A percentile compares a stretch with the other conserved stretches of the same genome.
These are phyloP conservation scores for Schizophyllum amplum DNA, from an alignment of 1,284 basidiomycete genomes.

Conservation along the genomic window DNA sequence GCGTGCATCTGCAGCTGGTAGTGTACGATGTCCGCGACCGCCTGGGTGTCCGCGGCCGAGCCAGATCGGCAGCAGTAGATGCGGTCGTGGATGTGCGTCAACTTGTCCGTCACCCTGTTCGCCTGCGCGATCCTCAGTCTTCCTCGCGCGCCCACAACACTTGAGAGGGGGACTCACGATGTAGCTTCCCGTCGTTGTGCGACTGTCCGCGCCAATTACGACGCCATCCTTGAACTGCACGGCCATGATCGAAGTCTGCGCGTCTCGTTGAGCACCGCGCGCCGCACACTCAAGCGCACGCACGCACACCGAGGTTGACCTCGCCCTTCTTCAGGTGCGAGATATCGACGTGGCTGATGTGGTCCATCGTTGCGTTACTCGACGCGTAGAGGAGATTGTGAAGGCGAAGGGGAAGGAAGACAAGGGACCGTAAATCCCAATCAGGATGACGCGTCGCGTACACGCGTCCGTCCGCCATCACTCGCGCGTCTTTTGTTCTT, in stretches of 20 bases:
- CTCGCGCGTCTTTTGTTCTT: slow-evolving; percentile 10
- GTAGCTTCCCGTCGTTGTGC: slow-evolving; percentile 95
- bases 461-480: slow-evolving; percentile 23
- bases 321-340: slow-evolving; percentile 83
- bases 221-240: slow-evolving; percentile 95
- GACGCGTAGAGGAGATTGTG: slow-evolving; percentile 13
- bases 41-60: slow-evolving; percentile 97
- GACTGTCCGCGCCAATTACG: slow-evolving; percentile 93
- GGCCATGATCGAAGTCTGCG: slow-evolving; percentile 97
- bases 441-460: slow-evolving; percentile 56
- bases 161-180: slow-evolving; percentile 52
- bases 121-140: slow-evolving; percentile 41
- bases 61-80: slow-evolving; percentile 99
- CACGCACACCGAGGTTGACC: slow-evolving; percentile 87
- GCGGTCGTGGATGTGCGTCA: slow-evolving; percentile 94
- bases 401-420: slow-evolving; percentile 18
- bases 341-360: slow-evolving; percentile 44
- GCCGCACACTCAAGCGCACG: neutral
- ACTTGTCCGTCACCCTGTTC: slow-evolving; percentile 98
- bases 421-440: slow-evolving; percentile 17
- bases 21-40: slow-evolving; percentile 90
- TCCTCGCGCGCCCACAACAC: neutral
- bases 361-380: slow-evolving; percentile 45
- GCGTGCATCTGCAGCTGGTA: slow-evolving; percentile 80
- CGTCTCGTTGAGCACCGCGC: neutral